These are phyloP conservation scores for Luffa acutangula DNA, from an alignment of 306 rosid species.

Conservation along the genomic window DNA sequence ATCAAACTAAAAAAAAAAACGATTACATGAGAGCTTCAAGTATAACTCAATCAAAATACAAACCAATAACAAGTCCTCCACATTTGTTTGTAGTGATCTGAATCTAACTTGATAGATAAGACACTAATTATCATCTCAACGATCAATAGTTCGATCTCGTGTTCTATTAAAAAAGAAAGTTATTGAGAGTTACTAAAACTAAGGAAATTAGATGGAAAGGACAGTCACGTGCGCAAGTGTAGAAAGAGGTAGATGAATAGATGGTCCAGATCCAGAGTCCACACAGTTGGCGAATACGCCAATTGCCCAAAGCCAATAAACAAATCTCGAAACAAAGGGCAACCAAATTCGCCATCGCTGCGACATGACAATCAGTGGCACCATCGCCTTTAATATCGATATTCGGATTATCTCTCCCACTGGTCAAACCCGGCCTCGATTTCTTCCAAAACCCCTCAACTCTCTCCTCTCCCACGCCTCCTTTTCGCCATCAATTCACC, in stretches of 20 bases:
- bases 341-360: not conserved
- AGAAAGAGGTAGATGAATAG: not conserved
- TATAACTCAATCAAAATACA: too few relatives aligned
- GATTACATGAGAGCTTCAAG: too few relatives aligned
- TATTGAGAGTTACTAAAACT: too few relatives aligned
- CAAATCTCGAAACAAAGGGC: not conserved
- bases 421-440: not conserved
- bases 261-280: not conserved
- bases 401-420: not conserved
- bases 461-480: not conserved
- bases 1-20: too few relatives aligned
- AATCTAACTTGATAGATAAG: too few relatives aligned
- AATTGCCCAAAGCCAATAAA: not conserved
- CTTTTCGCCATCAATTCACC: not conserved
- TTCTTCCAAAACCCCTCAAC: not conserved
- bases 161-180: too few relatives aligned
- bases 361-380: constrained; percentile 11
- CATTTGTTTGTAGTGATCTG: too few relatives aligned
- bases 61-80: too few relatives aligned
- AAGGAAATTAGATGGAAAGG: not conserved
- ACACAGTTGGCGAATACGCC: constrained; percentile 6
- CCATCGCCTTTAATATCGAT: constrained; percentile 2
- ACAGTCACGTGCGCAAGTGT: not conserved
- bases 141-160: too few relatives aligned
- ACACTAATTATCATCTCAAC: too few relatives aligned